Evolutionary conservation across 257 asterid species (phyloP).

Genomic region (Fraxinus quadrangulata): DNA sequence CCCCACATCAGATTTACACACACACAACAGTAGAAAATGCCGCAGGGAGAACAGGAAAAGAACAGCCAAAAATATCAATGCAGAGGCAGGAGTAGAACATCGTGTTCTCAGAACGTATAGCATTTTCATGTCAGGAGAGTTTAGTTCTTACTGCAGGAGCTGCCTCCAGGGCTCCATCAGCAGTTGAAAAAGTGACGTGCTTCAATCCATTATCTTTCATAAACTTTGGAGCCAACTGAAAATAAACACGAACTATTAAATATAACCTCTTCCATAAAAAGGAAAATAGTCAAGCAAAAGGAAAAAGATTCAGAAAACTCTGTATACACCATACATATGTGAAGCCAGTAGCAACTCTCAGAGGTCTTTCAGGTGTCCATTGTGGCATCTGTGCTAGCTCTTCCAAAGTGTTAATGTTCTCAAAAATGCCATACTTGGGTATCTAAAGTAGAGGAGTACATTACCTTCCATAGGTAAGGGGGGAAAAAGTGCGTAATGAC

Average conservation of each 20-base stretch:
- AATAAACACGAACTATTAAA: conserved; percentile 22
- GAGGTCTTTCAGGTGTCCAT: conserved; percentile 92
- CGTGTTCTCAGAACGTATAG: conserved; percentile 18
- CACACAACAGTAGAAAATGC: background rate
- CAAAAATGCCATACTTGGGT: conserved; percentile 96
- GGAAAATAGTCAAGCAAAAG: background rate
- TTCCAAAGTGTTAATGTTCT: conserved; percentile 79
- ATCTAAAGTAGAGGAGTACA: conserved; percentile 48
- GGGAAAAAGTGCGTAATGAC: background rate
- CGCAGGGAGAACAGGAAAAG: background rate
- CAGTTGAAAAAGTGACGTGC: conserved; percentile 81
- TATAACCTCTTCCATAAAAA: conserved; percentile 6
- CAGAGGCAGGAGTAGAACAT: conserved; percentile 8
- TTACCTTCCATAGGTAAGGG: conserved; percentile 20
- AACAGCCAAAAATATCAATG: background rate
- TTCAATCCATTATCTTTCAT: conserved; percentile 79
- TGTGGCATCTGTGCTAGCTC: conserved; percentile 94
- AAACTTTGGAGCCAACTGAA: conserved; percentile 89
- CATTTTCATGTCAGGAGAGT: conserved; percentile 2
- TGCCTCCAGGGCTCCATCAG: conserved; percentile 98
- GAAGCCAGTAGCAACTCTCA: conserved; percentile 98
- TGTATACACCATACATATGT: conserved; percentile 57
- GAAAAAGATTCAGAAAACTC: conserved; percentile 17
- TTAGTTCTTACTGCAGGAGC: conserved; percentile 80
- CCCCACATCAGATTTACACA: background rate